Evolutionary conservation across 2,329 filamentous ascomycete species (phyloP).

Genomic region (Ilyonectria sp.): DNA sequence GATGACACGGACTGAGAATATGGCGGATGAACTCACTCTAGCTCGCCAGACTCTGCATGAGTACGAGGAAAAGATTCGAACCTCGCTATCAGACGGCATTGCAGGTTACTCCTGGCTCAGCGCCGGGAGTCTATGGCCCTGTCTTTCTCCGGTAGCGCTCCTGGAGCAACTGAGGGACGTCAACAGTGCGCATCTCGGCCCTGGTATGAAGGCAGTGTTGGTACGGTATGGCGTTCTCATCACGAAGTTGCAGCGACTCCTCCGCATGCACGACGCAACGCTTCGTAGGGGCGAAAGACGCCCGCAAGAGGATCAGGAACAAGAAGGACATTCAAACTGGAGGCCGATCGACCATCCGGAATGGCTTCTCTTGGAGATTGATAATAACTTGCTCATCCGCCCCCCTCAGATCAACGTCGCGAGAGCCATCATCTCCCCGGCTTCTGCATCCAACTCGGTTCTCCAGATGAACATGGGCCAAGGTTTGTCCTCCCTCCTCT

Average conservation of each 20-base stretch:
- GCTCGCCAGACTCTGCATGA: neutral
- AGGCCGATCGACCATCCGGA: slow-evolving; percentile 65
- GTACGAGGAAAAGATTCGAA: neutral
- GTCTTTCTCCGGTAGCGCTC: slow-evolving; percentile 57
- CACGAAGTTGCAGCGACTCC: slow-evolving; percentile 60
- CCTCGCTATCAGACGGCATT: neutral
- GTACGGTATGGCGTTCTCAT: slow-evolving; percentile 61
- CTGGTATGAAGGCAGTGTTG: slow-evolving; percentile 56
- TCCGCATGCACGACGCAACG: slow-evolving; percentile 57
- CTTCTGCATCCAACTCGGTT: slow-evolving; percentile 68
- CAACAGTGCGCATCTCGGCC: slow-evolving; percentile 47
- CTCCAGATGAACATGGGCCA: slow-evolving; percentile 78
- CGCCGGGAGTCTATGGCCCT: slow-evolving; percentile 61
- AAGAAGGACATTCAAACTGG: slow-evolving; percentile 71
- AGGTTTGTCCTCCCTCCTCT: slow-evolving; percentile 50
- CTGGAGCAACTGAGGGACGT: slow-evolving; percentile 61
- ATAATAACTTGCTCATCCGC: slow-evolving; percentile 74
- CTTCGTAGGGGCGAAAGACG: slow-evolving; percentile 43
- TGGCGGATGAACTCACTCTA: neutral
- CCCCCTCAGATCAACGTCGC: slow-evolving; percentile 74
- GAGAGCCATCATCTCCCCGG: slow-evolving; percentile 68
- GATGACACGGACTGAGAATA: neutral
- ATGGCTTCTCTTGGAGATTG: slow-evolving; percentile 78
- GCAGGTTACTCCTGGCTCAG: slow-evolving; percentile 56
- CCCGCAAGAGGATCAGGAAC: slow-evolving; percentile 62